Conservation (phyloP, 805 yeast genomes). For the Vanderwaltozyma yarrowii region DNA sequence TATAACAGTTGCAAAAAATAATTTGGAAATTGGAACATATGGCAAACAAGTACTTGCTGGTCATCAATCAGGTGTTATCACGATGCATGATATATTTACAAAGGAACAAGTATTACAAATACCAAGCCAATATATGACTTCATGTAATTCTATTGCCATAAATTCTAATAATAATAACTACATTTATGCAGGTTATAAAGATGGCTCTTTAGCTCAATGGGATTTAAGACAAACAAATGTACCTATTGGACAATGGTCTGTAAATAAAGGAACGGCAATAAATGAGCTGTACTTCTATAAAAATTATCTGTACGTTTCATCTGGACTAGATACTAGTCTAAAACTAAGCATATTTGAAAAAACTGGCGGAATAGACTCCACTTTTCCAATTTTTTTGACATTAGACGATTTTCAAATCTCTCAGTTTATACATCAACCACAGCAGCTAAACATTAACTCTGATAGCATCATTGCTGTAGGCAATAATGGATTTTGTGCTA, state of each 20-base stretch:
- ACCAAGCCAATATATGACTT: conserved; percentile 19
- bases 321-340: conserved; percentile 27
- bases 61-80: conserved; percentile 30
- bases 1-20: conserved; percentile 13
- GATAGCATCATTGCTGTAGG: conserved; percentile 12
- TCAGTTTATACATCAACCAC: conserved; percentile 4
- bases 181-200: conserved; percentile 29
- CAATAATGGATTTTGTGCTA: conserved; percentile 13
- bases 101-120: conserved; percentile 18
- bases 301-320: conserved; percentile 20
- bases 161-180: conserved; percentile 1
- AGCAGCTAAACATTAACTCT: too few relatives aligned
- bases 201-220: conserved; percentile 33
- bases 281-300: conserved; percentile 12
- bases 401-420: conserved; percentile 14
- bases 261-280: conserved; percentile 15
- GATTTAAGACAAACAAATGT: conserved; percentile 24
- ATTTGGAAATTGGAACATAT: conserved; percentile 40
- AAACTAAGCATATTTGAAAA: conserved; percentile 3
- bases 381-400: conserved; percentile 11
- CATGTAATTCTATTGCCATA: conserved; percentile 14
- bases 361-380: neutral
- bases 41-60: conserved; percentile 38
- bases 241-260: conserved; percentile 7
- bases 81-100: conserved; percentile 32